These are phyloP conservation scores for Globisporangium solare DNA, from an alignment of 352 stramenopile genomes.

Conservation along the genomic window DNA sequence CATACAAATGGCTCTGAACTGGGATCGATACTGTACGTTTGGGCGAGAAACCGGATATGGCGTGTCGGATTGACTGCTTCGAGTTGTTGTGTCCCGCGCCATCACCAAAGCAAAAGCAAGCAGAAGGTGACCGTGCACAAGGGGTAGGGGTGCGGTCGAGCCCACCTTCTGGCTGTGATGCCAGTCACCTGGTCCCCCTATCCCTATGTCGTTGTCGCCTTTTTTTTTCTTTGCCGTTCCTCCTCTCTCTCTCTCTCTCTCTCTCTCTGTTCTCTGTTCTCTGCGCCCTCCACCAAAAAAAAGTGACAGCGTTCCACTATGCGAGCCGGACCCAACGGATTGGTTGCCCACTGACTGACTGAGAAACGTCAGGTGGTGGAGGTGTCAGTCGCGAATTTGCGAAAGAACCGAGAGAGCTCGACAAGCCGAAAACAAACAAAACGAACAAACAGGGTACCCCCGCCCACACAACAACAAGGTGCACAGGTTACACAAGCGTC, in stretches of 20 bases:
- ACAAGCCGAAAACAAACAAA: slow-evolving; percentile 2
- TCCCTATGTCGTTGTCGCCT: not conserved
- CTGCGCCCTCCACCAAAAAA: slow-evolving; percentile 1
- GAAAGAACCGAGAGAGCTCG: slow-evolving; percentile 7
- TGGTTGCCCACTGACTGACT: slow-evolving; percentile 1
- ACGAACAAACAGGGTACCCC: slow-evolving; percentile 3
- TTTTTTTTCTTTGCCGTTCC: not conserved
- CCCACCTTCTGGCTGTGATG: slow-evolving; percentile 7
- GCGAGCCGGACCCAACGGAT: not conserved
- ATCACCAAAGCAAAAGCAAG: not conserved
- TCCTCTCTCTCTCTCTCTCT: not conserved
- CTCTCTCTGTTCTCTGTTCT: not conserved
- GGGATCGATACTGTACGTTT: too few species aligned
- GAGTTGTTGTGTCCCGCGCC: too few species aligned
- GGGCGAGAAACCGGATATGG: too few species aligned
- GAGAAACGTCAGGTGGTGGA: slow-evolving; percentile 5
- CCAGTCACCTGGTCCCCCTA: not conserved
- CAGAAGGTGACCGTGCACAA: not conserved
- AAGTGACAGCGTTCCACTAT: slow-evolving; percentile 7
- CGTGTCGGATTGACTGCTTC: too few species aligned
- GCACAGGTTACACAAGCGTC: slow-evolving; percentile 1
- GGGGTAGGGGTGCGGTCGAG: too few species aligned
- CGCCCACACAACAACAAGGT: too few species aligned
- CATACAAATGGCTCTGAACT: too few species aligned
- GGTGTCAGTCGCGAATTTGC: slow-evolving; percentile 36